Conservation (phyloP, 2,329 filamentous ascomycete species). For the Aspergillus sclerotialis region DNA sequence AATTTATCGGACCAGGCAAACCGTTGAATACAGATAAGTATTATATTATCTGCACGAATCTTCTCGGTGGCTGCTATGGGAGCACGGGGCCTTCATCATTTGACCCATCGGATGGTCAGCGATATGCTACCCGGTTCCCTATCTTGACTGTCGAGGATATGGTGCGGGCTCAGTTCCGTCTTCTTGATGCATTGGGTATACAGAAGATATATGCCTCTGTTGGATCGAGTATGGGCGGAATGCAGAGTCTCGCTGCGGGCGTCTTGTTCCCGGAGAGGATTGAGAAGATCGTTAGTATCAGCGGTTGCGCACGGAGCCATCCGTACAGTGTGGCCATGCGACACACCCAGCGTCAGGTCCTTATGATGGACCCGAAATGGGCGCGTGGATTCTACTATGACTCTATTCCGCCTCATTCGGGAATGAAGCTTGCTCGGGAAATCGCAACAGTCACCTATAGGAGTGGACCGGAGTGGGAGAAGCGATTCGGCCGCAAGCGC, state of each 20-base stretch:
- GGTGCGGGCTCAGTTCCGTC: constrained; percentile 88
- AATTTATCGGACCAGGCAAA: constrained; percentile 83
- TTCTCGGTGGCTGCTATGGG: constrained; percentile 91
- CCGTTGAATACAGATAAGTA: constrained; percentile 88
- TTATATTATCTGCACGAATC: constrained; percentile 92
- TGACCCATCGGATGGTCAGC: constrained; percentile 79
- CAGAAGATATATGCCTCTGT: constrained; percentile 81
- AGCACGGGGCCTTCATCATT: constrained; percentile 85
- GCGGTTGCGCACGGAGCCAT: constrained; percentile 87
- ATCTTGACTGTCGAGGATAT: constrained; percentile 96
- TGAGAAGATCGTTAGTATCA: constrained; percentile 76
- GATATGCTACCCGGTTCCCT: constrained; percentile 90
- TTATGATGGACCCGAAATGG: constrained; percentile 99
- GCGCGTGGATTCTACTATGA: constrained; percentile 91
- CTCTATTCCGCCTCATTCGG: constrained; percentile 78
- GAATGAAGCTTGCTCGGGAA: constrained; percentile 96
- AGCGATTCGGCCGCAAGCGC: constrained; percentile 78
- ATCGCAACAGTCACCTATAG: constrained; percentile 97
- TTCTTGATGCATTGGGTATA: constrained; percentile 74
- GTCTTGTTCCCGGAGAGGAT: constrained; percentile 77
- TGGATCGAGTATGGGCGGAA: constrained; percentile 95
- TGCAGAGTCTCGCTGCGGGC: constrained; percentile 89
- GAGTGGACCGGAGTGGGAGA: constrained; percentile 95
- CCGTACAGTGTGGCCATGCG: constrained; percentile 99
- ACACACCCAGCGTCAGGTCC: constrained; percentile 91